Percentiles rank a stretch among this genome's conserved stretches.
Evolutionary conservation across 257 asterid species (phyloP).

Genomic region (Handroanthus guayacan): DNA sequence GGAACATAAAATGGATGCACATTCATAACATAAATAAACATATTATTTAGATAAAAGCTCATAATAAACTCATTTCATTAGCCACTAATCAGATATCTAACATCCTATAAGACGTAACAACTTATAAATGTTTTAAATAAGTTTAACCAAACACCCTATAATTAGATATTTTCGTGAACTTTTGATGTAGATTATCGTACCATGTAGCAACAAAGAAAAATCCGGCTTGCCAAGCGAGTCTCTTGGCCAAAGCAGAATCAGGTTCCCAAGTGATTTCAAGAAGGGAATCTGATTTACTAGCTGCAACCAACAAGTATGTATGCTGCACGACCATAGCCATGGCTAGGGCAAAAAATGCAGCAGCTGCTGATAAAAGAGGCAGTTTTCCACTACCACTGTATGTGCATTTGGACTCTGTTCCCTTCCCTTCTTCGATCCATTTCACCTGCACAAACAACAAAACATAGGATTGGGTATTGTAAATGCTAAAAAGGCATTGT

Average conservation of each 20-base stretch:
- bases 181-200: conserved; percentile 38
- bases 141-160: too few relatives aligned
- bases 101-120: too few relatives aligned
- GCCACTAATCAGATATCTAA: too few relatives aligned
- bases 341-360: conserved; percentile 74
- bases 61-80: too few relatives aligned
- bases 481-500: too few relatives aligned
- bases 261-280: conserved; percentile 58
- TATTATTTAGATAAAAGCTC: too few relatives aligned
- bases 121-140: too few relatives aligned
- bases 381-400: conserved; percentile 67
- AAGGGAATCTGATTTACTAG: conserved; percentile 57
- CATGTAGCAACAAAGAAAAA: conserved; percentile 82
- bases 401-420: conserved; percentile 51
- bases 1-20: too few relatives aligned
- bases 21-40: too few relatives aligned
- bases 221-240: conserved; percentile 74
- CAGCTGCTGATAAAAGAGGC: conserved; percentile 66
- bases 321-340: conserved; percentile 79
- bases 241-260: conserved; percentile 56
- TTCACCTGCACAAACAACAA: conserved; percentile 45
- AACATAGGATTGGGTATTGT: background rate
- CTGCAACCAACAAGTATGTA: conserved; percentile 63
- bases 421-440: conserved; percentile 46
- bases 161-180: background rate